Evolutionary conservation across 2,329 filamentous ascomycete species (phyloP).

Genomic region (Helminthosporium solani): DNA sequence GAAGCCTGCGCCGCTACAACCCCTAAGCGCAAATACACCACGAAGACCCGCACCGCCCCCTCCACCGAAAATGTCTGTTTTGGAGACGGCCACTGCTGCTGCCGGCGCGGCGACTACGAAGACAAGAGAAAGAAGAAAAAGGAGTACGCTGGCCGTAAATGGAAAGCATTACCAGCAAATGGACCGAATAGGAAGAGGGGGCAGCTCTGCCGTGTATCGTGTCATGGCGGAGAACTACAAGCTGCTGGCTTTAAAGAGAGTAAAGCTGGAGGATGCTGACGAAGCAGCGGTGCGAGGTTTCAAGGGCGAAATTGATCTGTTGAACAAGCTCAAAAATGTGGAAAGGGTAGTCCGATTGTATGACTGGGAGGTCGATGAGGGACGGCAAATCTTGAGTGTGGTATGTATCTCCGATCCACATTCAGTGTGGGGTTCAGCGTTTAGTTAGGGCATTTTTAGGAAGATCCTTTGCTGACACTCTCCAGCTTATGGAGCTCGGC

Average conservation of each 20-base stretch:
- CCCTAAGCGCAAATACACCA: conserved; percentile 68
- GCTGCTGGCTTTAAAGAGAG: conserved; percentile 90
- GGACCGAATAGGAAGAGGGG: conserved; percentile 87
- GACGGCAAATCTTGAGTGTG: conserved; percentile 84
- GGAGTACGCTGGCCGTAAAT: conserved; percentile 84
- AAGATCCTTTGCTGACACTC: conserved; percentile 9
- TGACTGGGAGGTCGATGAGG: conserved; percentile 91
- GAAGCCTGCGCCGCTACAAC: conserved; percentile 52
- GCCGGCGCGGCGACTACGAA: conserved; percentile 79
- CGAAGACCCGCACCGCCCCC: conserved; percentile 74
- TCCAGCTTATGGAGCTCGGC: conserved; percentile 91
- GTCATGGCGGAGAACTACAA: conserved; percentile 97
- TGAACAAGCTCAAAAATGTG: conserved; percentile 77
- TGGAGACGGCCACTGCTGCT: conserved; percentile 85
- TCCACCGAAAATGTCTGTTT: conserved; percentile 92
- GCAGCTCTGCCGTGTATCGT: conserved; percentile 90
- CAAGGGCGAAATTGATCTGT: conserved; percentile 91
- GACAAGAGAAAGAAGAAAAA: conserved; percentile 67
- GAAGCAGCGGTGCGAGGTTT: conserved; percentile 80
- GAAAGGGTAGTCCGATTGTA: conserved; percentile 88
- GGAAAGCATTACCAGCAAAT: conserved; percentile 87
- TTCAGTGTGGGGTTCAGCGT: no score
- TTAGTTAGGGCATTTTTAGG: background rate
- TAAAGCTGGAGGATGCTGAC: conserved; percentile 87
- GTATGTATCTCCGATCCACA: conserved; percentile 52